phyloP scores from a whole-genome alignment of 371 early-diverging fungal species.

The Polyrhizophydium stewartii region DNA sequence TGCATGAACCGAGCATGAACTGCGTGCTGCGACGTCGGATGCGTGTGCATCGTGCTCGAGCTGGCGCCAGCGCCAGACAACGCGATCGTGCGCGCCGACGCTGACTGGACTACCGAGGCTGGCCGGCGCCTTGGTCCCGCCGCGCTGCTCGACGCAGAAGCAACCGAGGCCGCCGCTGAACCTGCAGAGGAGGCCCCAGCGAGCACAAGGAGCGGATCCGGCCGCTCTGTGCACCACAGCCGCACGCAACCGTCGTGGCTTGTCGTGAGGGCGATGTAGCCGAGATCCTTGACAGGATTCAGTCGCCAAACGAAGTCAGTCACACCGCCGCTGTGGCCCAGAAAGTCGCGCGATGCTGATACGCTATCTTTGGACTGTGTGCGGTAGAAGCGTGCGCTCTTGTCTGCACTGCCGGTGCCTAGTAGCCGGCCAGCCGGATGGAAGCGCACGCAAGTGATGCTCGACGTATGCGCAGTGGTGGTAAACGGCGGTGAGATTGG shows the following conservation, averaged over 20 bases:
- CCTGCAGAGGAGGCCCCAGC: too few species aligned
- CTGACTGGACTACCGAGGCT: too few species aligned
- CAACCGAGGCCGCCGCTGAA: too few species aligned
- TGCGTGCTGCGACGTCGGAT: too few species aligned
- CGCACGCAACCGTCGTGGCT: conserved; percentile 12
- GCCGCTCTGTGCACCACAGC: conserved; percentile 11
- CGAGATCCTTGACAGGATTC: background rate
- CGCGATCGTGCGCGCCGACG: too few species aligned
- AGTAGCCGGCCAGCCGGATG: conserved; percentile 10
- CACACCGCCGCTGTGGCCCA: conserved; percentile 13
- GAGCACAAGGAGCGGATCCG: conserved; percentile 15
- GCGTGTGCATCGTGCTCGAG: too few species aligned
- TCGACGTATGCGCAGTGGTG: conserved; percentile 7
- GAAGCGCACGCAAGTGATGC: conserved; percentile 13
- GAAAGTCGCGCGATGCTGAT: background rate
- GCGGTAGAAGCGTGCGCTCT: conserved; percentile 11
- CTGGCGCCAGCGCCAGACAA: too few species aligned
- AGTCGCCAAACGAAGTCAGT: conserved; percentile 12
- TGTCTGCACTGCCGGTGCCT: conserved; percentile 16
- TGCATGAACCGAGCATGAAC: conserved; percentile 13
- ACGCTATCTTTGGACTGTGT: background rate
- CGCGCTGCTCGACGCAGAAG: too few species aligned
- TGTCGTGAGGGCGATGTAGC: conserved; percentile 10
- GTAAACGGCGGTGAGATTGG: background rate
- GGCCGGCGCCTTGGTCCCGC: too few species aligned